Evolutionary conservation across 139 green algal species (phyloP), one percentile per base, ranked within the genome.

Genomic region (Chlamydomonas schloesseri): DNA sequence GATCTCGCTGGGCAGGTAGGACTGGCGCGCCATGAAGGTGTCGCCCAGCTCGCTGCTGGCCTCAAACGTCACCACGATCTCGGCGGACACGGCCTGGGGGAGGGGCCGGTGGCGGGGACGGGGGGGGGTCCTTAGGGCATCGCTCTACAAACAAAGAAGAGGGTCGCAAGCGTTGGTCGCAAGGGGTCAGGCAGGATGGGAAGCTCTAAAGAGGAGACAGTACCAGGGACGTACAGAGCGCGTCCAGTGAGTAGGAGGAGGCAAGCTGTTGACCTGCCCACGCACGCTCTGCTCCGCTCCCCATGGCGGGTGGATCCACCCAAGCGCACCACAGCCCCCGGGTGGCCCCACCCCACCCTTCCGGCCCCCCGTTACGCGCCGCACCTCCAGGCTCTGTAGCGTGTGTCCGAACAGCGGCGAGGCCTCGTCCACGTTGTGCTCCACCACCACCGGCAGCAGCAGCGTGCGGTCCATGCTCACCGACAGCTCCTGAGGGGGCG

Each of bases 11-110:
- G 95, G 91, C 82, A 97, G 85, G 88, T 97, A 98, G 53, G 91
- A 96, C 86, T 93, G 93, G 13, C 95, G 89, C 0, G 92, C 89
- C 90, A 95, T 96, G 92, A 98, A 98, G 34, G 88, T 93, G 80
- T 97, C 94, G 71, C 94, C 96, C 83, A 96, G 90, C 93, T 98
- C 95, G 29, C 91, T 94, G 24, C 74, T 87, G 23, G 91, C 96
- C 88, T 97, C 94, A 81, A 98, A 97, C 0, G 93, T 95, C 0
- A 98, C 94, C 18, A 99, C 93, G 28, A 99, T 91, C 89, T 99
- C 96, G 2, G 94, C 94, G 23, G 82, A 24, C 78, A 94, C 3
- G 9, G 89, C 92, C 88, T 95, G 89, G 67, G 28, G 67, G 67
- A 28, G 67, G 67, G n/a, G 31, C 10, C 8, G 67, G n/a, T 14